phyloP scores from a whole-genome alignment of 1,139 yeast species.

The Sugiyamaella neomexicana region DNA sequence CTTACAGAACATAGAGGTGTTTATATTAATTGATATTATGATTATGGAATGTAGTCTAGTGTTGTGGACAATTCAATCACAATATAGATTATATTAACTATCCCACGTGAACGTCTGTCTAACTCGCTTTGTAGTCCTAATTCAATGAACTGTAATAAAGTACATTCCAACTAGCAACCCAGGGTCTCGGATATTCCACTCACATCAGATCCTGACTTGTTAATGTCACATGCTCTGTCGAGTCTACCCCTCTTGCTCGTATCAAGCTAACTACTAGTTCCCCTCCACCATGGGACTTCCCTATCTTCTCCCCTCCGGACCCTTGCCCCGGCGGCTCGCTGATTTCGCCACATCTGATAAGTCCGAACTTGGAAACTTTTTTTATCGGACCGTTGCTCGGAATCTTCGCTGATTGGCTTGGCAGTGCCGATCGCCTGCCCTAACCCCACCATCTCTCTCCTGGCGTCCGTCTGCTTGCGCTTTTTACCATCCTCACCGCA shows the following conservation, averaged over 20 bases:
- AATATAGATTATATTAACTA: too few species aligned
- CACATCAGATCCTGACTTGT: too few species aligned
- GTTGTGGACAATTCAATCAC: too few species aligned
- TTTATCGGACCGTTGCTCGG: constrained; percentile 12
- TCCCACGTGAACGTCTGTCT: too few species aligned
- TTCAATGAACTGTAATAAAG: too few species aligned
- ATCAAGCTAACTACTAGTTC: not conserved
- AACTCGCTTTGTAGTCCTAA: too few species aligned
- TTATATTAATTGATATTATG: too few species aligned
- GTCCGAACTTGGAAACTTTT: constrained; percentile 9
- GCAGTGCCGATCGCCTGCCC: not conserved
- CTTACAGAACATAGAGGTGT: too few species aligned
- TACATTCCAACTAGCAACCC: too few species aligned
- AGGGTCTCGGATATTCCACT: too few species aligned
- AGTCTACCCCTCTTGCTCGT: not conserved
- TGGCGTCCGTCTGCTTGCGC: not conserved
- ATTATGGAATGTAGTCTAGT: too few species aligned
- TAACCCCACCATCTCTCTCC: not conserved
- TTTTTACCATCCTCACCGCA: not conserved
- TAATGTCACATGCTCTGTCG: not conserved
- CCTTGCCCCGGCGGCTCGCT: not conserved
- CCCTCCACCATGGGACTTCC: not conserved
- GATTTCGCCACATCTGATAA: constrained; percentile 15
- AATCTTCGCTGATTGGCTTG: constrained; percentile 1
- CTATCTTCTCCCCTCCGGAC: not conserved